phyloP scores from a whole-genome alignment of 768 basidiomycete species.

The Mrakia gelida region DNA sequence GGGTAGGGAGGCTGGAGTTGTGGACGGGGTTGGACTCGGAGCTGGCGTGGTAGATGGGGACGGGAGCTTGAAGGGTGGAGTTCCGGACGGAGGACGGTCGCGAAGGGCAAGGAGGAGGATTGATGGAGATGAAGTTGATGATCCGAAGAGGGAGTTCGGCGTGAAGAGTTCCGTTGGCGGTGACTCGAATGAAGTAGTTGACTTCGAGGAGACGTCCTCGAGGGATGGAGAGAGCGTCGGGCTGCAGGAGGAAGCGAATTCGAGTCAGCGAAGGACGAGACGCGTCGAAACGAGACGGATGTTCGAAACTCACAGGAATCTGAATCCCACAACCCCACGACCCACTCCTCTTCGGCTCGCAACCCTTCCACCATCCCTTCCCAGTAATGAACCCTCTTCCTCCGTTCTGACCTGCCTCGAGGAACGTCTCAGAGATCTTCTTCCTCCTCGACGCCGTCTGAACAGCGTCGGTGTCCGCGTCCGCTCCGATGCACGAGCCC shows the following conservation, averaged over 20 bases:
- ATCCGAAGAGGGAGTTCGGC: slow-evolving; percentile 70
- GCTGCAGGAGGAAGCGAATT: slow-evolving; percentile 46
- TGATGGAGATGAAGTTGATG: slow-evolving; percentile 78
- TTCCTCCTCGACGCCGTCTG: slow-evolving; percentile 60
- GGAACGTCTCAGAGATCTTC: slow-evolving; percentile 59
- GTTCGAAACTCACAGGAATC: slow-evolving; percentile 60
- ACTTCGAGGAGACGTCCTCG: slow-evolving; percentile 72
- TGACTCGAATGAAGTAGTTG: slow-evolving; percentile 64
- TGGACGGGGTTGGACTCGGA: not conserved
- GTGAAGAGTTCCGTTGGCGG: slow-evolving; percentile 57
- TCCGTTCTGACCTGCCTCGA: slow-evolving; percentile 63
- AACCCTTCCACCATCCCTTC: slow-evolving; percentile 86
- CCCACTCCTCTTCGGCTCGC: slow-evolving; percentile 57
- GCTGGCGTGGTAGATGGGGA: not conserved
- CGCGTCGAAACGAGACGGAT: not conserved
- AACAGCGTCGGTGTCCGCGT: slow-evolving; percentile 50
- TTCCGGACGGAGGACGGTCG: not conserved
- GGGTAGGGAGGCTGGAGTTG: not conserved
- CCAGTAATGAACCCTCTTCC: slow-evolving; percentile 68
- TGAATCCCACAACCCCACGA: slow-evolving; percentile 66
- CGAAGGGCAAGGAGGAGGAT: slow-evolving; percentile 56
- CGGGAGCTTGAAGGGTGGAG: not conserved
- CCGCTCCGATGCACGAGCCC: slow-evolving; percentile 4
- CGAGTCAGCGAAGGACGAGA: not conserved
- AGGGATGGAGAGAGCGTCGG: slow-evolving; percentile 63